Percentiles rank a stretch among this genome's conserved stretches.
These are phyloP conservation scores for Ceratobasidium sp. DNA, from an alignment of 1,284 basidiomycete species.

Conservation along the genomic window DNA sequence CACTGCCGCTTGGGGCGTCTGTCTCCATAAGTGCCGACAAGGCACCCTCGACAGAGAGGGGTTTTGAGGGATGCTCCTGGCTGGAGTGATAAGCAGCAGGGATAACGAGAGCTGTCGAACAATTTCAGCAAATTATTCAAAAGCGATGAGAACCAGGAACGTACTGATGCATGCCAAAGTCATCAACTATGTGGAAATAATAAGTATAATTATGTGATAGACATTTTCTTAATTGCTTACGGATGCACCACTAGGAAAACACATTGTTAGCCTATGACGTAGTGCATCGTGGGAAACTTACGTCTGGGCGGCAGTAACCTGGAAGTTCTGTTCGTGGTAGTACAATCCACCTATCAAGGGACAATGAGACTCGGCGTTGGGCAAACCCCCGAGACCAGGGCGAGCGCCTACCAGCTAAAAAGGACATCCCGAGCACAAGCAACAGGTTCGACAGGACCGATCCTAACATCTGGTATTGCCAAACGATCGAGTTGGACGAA, in stretches of 20 bases:
- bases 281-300: conserved; percentile 58
- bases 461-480: conserved; percentile 70
- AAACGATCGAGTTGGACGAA: conserved; percentile 32
- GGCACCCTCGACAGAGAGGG: conserved; percentile 43
- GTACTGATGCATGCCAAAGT: conserved; percentile 87
- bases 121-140: not conserved
- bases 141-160: conserved; percentile 51
- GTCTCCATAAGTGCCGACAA: conserved; percentile 21
- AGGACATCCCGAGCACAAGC: conserved; percentile 88
- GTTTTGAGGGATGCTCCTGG: conserved; percentile 49
- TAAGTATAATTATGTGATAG: conserved; percentile 33
- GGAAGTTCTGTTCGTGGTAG: conserved; percentile 76
- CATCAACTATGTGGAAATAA: conserved; percentile 68
- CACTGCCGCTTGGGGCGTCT: conserved; percentile 49
- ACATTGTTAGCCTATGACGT: conserved; percentile 8
- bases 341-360: conserved; percentile 67
- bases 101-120: conserved; percentile 76
- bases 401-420: conserved; percentile 70
- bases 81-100: conserved; percentile 85
- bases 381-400: not conserved
- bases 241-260: conserved; percentile 49
- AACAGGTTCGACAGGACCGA: conserved; percentile 91
- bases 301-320: conserved; percentile 86
- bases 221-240: conserved; percentile 15
- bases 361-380: conserved; percentile 48